These are phyloP conservation scores for Claviceps spartinae DNA, from an alignment of 2,329 filamentous ascomycete genomes.

Conservation along the genomic window DNA sequence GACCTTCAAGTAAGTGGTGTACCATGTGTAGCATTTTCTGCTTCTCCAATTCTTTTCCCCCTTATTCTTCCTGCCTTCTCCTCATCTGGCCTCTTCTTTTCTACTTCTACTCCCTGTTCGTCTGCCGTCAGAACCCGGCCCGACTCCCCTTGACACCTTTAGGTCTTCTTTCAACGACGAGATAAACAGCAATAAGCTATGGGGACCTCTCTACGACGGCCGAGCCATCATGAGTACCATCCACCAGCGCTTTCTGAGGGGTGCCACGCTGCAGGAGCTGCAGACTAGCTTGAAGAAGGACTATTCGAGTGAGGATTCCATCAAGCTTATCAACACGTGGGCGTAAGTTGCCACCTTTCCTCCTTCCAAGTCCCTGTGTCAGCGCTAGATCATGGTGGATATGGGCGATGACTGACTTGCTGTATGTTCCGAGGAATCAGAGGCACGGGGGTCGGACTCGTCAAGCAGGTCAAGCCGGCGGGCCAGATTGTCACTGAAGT, in stretches of 20 bases:
- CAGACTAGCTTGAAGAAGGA: constrained; percentile 24
- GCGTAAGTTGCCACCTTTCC: constrained; percentile 16
- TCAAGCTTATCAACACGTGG: constrained; percentile 22
- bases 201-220: constrained; percentile 30
- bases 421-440: not conserved
- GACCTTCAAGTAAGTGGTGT: constrained; percentile 28
- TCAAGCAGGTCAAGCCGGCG: constrained; percentile 26
- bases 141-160: not conserved
- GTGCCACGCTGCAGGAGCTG: constrained; percentile 29
- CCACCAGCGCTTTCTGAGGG: constrained; percentile 25
- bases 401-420: not conserved
- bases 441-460: constrained; percentile 31
- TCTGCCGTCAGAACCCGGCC: too few species aligned
- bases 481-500: constrained; percentile 30
- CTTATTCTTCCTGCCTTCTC: not conserved
- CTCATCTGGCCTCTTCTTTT: not conserved
- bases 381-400: not conserved
- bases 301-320: constrained; percentile 20
- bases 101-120: not conserved
- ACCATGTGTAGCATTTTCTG: not conserved
- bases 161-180: constrained; percentile 30
- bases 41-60: not conserved
- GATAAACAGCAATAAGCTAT: constrained; percentile 23
- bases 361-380: not conserved
- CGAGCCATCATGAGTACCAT: constrained; percentile 26